phyloP scores from a whole-genome alignment of 2,329 filamentous ascomycete genomes.

The Pestalotiopsis sp. region DNA sequence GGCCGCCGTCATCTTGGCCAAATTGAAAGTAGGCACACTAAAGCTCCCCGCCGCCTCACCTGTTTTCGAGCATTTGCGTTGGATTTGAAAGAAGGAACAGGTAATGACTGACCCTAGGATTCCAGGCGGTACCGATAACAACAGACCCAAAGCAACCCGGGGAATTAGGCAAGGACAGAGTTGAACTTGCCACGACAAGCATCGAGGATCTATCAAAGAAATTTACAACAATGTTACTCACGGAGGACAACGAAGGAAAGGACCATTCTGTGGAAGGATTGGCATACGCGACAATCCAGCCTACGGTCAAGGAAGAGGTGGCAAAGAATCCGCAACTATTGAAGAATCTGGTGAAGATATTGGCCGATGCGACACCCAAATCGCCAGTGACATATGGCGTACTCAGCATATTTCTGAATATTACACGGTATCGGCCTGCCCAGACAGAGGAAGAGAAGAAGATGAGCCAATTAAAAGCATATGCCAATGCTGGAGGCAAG shows the following conservation, averaged over 20 bases:
- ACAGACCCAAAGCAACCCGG: conserved; percentile 34
- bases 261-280: conserved; percentile 84
- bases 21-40: conserved; percentile 57
- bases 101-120: conserved; percentile 41
- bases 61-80: conserved; percentile 23
- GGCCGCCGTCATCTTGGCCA: conserved; percentile 75
- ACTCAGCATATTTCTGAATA: conserved; percentile 80
- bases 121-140: conserved; percentile 55
- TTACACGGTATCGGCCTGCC: conserved; percentile 76
- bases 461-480: conserved; percentile 88
- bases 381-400: conserved; percentile 80
- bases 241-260: conserved; percentile 55
- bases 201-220: conserved; percentile 66
- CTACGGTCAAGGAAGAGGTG: conserved; percentile 81
- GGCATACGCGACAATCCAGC: conserved; percentile 85
- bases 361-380: conserved; percentile 59
- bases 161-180: conserved; percentile 38
- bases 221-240: conserved; percentile 67
- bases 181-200: conserved; percentile 56
- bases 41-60: conserved; percentile 31
- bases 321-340: conserved; percentile 69
- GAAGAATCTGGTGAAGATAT: conserved; percentile 64
- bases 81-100: conserved; percentile 22
- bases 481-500: conserved; percentile 80
- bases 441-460: conserved; percentile 90